Evolutionary conservation across 371 early-diverging fungal genomes (phyloP).

Genomic region (Sporodiniella umbellata): DNA sequence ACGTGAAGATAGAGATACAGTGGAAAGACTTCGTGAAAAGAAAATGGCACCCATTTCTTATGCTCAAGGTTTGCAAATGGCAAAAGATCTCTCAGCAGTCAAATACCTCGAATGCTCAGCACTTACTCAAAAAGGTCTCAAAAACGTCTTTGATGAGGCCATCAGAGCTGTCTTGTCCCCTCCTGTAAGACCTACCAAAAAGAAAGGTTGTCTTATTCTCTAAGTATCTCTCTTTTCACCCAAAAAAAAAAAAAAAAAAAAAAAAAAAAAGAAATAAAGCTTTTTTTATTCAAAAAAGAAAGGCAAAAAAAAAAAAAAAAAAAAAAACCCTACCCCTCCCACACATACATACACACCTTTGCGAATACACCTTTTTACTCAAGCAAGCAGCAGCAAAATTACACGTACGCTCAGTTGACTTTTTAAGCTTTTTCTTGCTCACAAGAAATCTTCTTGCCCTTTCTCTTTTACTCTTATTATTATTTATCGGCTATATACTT

Average conservation of each 20-base stretch:
- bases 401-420: too few species aligned
- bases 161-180: slow-evolving; percentile 92
- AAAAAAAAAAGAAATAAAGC: too few species aligned
- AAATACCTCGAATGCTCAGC: slow-evolving; percentile 98
- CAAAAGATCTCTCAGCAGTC: slow-evolving; percentile 88
- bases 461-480: too few species aligned
- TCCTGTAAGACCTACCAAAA: slow-evolving; percentile 49
- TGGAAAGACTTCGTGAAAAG: slow-evolving; percentile 85
- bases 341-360: neutral
- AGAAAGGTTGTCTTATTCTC: slow-evolving; percentile 69
- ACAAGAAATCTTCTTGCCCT: too few species aligned
- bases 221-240: slow-evolving; percentile 24
- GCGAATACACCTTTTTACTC: neutral
- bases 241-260: too few species aligned
- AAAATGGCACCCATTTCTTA: slow-evolving; percentile 89
- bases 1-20: slow-evolving; percentile 88
- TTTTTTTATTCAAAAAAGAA: too few species aligned
- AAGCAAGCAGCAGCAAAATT: neutral
- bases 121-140: slow-evolving; percentile 96
- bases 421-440: too few species aligned
- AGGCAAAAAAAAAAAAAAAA: too few species aligned
- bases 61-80: slow-evolving; percentile 86
- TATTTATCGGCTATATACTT: too few species aligned
- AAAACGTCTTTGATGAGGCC: slow-evolving; percentile 98
- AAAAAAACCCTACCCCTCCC: neutral